Conservation (phyloP, 345 rosid species). For the Populus nigra region DNA sequence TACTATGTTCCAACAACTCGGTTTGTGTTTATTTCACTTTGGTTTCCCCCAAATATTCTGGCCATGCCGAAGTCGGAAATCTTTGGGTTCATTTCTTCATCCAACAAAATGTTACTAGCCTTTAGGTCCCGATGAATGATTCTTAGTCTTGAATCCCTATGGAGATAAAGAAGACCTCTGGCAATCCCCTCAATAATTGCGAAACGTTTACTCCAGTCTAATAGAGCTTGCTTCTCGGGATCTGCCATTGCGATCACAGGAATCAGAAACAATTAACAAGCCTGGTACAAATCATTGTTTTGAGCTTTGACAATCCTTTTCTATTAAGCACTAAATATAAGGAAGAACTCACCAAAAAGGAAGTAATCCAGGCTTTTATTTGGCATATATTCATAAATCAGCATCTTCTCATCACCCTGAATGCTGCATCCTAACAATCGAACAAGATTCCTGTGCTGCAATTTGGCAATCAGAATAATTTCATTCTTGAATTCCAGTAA, state of each 20-base stretch:
- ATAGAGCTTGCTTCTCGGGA: constrained; percentile 9
- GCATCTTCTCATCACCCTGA: constrained; percentile 24
- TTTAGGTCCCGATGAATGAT: constrained; percentile 30
- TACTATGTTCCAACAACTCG: constrained; percentile 33
- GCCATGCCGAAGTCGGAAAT: constrained; percentile 36
- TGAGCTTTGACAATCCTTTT: neutral
- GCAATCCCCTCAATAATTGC: constrained; percentile 28
- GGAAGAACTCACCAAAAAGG: constrained; percentile 20
- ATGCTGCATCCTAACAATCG: constrained; percentile 25
- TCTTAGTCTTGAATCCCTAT: constrained; percentile 27
- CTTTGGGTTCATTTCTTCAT: constrained; percentile 27
- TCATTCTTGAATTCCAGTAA: constrained; percentile 31
- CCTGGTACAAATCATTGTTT: neutral
- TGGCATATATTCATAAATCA: constrained; percentile 30
- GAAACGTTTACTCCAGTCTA: constrained; percentile 23
- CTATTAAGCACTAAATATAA: neutral
- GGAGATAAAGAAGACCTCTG: constrained; percentile 31
- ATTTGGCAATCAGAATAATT: constrained; percentile 25
- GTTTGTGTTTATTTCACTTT: constrained; percentile 27
- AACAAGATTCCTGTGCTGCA: constrained; percentile 34
- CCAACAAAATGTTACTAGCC: constrained; percentile 32
- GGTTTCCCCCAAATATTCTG: constrained; percentile 29
- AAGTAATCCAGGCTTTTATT: constrained; percentile 25
- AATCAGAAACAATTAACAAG: neutral
- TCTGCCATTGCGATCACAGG: constrained; percentile 4